A percentile compares a stretch with the other conserved stretches of the same genome.
Conservation (phyloP, 768 basidiomycete genomes). For the Boletus barrowsii region DNA sequence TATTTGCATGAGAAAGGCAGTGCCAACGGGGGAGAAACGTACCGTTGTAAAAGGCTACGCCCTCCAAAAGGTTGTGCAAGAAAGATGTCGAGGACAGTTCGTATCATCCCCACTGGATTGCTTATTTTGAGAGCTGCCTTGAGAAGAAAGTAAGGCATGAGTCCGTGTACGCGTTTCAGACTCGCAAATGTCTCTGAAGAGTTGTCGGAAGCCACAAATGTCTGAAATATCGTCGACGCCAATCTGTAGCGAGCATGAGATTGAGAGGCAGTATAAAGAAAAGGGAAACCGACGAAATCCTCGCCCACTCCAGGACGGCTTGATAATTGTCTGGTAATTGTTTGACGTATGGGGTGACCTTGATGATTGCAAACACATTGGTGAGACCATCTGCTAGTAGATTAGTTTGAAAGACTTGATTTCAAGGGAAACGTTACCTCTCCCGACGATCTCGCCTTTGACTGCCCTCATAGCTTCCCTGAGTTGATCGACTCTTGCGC, state of each 20-base stretch:
- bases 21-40: constrained; percentile 6
- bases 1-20: constrained; percentile 3
- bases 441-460: constrained; percentile 91
- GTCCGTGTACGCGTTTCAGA: constrained; percentile 88
- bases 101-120: constrained; percentile 95
- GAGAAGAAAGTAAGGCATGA: constrained; percentile 98
- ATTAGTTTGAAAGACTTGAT: constrained; percentile 4
- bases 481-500: constrained; percentile 79
- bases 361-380: constrained; percentile 85
- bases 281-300: constrained; percentile 76
- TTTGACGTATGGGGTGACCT: constrained; percentile 70
- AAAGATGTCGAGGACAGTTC: constrained; percentile 89
- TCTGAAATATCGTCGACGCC: constrained; percentile 95
- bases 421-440: constrained; percentile 45
- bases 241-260: constrained; percentile 47
- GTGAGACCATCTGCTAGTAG: constrained; percentile 73
- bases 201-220: constrained; percentile 89
- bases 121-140: constrained; percentile 89
- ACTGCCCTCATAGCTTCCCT: constrained; percentile 81
- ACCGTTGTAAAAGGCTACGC: constrained; percentile 87
- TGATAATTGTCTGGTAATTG: constrained; percentile 81
- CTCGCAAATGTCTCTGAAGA: constrained; percentile 85
- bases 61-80: constrained; percentile 97
- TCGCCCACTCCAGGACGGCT: constrained; percentile 93
- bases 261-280: neutral